A percentile compares a stretch with the other conserved stretches of the same genome.
Evolutionary conservation across 2,329 filamentous ascomycete genomes (phyloP).

Genomic region (Xylariales sp.): DNA sequence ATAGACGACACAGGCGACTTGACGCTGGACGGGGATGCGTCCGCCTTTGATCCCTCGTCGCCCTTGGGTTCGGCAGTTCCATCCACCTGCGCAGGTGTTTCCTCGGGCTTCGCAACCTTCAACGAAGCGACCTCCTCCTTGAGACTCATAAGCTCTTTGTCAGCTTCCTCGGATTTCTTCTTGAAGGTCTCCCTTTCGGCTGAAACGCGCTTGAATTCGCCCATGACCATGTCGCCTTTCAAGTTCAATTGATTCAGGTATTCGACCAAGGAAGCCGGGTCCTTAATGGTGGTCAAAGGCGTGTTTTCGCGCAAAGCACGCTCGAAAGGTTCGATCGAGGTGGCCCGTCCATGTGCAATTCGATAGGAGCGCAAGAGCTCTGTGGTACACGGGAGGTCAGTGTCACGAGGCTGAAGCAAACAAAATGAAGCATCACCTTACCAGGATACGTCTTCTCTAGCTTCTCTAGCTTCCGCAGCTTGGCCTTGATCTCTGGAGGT

Average conservation of each 20-base stretch:
- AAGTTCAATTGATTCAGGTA: slow-evolving; percentile 83
- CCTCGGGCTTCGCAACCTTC: slow-evolving; percentile 28
- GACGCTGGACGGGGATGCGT: slow-evolving; percentile 22
- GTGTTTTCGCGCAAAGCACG: slow-evolving; percentile 87
- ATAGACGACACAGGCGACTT: slow-evolving; percentile 46
- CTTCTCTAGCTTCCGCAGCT: slow-evolving; percentile 82
- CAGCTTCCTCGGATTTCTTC: slow-evolving; percentile 66
- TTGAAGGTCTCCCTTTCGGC: slow-evolving; percentile 76
- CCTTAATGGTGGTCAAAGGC: slow-evolving; percentile 80
- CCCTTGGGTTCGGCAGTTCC: slow-evolving; percentile 27
- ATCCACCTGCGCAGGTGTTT: slow-evolving; percentile 15
- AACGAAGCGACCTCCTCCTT: slow-evolving; percentile 58
- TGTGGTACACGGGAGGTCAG: slow-evolving; percentile 26
- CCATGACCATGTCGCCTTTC: slow-evolving; percentile 88
- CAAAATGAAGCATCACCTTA: slow-evolving; percentile 33
- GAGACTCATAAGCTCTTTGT: slow-evolving; percentile 57
- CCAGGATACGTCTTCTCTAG: slow-evolving; percentile 83
- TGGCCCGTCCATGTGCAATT: slow-evolving; percentile 80
- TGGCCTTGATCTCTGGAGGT: slow-evolving; percentile 68
- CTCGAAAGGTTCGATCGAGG: slow-evolving; percentile 90
- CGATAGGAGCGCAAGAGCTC: slow-evolving; percentile 90
- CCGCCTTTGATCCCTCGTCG: slow-evolving; percentile 18
- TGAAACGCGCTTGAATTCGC: slow-evolving; percentile 84
- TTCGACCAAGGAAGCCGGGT: slow-evolving; percentile 79
- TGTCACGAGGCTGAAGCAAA: slow-evolving; percentile 4